These are phyloP conservation scores for Cutaneotrichosporon dermatis DNA, from an alignment of 1,284 basidiomycete genomes.

Conservation along the genomic window DNA sequence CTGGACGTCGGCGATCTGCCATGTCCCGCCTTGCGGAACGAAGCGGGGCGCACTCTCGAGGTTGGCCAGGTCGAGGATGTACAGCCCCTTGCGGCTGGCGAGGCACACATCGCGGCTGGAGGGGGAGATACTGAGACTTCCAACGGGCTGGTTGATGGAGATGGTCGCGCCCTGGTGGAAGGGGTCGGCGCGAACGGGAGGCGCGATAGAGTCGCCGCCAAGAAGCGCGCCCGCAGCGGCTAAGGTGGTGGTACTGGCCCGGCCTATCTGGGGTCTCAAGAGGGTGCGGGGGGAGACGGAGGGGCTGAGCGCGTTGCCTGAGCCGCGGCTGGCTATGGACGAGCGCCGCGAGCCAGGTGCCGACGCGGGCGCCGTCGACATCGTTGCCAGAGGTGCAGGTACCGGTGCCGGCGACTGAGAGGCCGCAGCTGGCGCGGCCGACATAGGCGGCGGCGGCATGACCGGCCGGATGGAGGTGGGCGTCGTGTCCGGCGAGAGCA, in stretches of 20 bases:
- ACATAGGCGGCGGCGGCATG: neutral
- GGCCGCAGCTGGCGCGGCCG: neutral
- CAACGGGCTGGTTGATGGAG: conserved; percentile 50
- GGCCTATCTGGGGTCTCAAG: conserved; percentile 27
- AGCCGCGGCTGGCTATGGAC: conserved; percentile 3
- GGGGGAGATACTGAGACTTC: conserved; percentile 51
- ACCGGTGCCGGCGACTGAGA: too few species aligned
- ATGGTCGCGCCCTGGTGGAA: conserved; percentile 43
- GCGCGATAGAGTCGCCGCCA: neutral
- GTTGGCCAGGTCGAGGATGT: conserved; percentile 88
- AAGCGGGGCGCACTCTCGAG: conserved; percentile 84
- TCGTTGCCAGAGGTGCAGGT: too few species aligned
- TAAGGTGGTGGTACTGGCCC: conserved; percentile 23
- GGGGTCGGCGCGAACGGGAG: conserved; percentile 20
- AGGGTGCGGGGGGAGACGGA: conserved; percentile 26
- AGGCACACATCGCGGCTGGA: conserved; percentile 49
- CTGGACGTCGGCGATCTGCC: conserved; percentile 91
- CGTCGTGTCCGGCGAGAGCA: conserved; percentile 2
- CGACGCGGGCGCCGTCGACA: neutral
- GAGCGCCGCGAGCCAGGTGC: conserved; percentile 7
- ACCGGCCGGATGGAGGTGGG: conserved; percentile 10
- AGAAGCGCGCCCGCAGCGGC: conserved; percentile 5
- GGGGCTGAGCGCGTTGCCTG: neutral
- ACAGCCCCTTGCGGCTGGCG: conserved; percentile 80
- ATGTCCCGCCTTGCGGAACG: conserved; percentile 89